A percentile compares a stretch with the other conserved stretches of the same genome.
Evolutionary conservation across 1,284 basidiomycete species (phyloP).

Genomic region (Cutaneotrichosporon cyanovorans): DNA sequence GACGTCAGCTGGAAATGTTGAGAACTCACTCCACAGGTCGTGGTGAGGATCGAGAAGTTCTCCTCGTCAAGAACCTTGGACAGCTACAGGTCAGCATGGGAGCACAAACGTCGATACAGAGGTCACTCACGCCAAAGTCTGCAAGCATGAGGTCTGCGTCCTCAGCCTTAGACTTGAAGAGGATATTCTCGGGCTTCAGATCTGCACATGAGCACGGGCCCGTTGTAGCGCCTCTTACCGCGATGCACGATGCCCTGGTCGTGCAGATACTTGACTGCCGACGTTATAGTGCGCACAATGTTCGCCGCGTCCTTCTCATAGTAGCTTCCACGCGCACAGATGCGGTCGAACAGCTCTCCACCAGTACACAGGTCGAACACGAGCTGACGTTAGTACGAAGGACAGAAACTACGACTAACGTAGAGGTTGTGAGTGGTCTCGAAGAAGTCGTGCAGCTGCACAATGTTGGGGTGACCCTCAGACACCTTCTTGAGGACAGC

Average conservation of each 20-base stretch:
- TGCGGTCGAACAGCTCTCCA: slow-evolving; percentile 95
- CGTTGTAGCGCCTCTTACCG: slow-evolving; percentile 47
- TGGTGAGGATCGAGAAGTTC: slow-evolving; percentile 79
- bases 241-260: slow-evolving; percentile 91
- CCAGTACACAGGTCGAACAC: slow-evolving; percentile 96
- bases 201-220: slow-evolving; percentile 49
- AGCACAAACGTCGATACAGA: too few species aligned
- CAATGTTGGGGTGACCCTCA: slow-evolving; percentile 79
- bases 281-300: slow-evolving; percentile 78
- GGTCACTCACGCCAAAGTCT: slow-evolving; percentile 84
- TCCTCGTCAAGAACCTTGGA: slow-evolving; percentile 78
- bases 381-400: slow-evolving; percentile 48
- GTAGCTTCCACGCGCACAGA: slow-evolving; percentile 95
- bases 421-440: slow-evolving; percentile 95
- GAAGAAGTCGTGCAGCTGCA: slow-evolving; percentile 93
- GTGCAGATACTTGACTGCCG: slow-evolving; percentile 87
- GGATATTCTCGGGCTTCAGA: slow-evolving; percentile 92
- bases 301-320: slow-evolving; percentile 85
- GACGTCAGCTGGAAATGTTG: background rate
- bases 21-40: slow-evolving; percentile 69
- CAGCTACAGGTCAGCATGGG: too few species aligned
- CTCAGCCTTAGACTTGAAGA: slow-evolving; percentile 84
- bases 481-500: slow-evolving; percentile 90
- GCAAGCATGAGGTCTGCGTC: slow-evolving; percentile 94
- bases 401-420: slow-evolving; percentile 26